Percentiles rank a stretch among this genome's conserved stretches.
phyloP scores from a whole-genome alignment of 768 basidiomycete genomes.

The Boletus sp. region DNA sequence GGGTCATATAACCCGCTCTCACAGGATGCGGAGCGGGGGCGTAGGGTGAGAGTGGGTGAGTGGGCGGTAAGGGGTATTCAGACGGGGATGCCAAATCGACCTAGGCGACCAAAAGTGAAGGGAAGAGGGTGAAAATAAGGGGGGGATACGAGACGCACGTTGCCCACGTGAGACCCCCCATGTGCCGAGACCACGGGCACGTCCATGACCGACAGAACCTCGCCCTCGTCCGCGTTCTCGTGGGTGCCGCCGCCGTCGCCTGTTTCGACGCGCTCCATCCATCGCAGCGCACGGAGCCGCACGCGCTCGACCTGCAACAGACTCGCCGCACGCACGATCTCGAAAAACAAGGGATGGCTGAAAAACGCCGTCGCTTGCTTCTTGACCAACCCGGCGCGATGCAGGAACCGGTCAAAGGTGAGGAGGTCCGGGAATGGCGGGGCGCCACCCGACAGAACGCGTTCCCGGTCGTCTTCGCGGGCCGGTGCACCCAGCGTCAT shows the following conservation, averaged over 20 bases:
- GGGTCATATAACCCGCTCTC: constrained; percentile 4
- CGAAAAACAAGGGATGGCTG: constrained; percentile 46
- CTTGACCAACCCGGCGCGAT: constrained; percentile 39
- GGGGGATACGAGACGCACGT: constrained; percentile 5
- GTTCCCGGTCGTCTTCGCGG: not conserved
- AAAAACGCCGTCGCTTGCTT: constrained; percentile 34
- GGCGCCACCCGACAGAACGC: constrained; percentile 10
- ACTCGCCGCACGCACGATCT: constrained; percentile 28
- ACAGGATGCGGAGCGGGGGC: constrained; percentile 13
- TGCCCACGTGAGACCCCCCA: constrained; percentile 30
- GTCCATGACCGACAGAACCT: constrained; percentile 4
- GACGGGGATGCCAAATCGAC: constrained; percentile 34
- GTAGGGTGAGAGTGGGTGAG: constrained; percentile 21
- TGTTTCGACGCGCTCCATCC: constrained; percentile 16
- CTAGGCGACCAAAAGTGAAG: constrained; percentile 17
- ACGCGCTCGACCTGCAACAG: constrained; percentile 5
- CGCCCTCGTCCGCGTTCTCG: not conserved
- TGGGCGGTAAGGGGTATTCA: constrained; percentile 33
- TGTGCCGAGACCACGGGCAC: constrained; percentile 12
- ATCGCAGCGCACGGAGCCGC: constrained; percentile 17
- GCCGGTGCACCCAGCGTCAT: constrained; percentile 37
- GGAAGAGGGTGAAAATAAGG: not conserved
- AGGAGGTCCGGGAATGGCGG: constrained; percentile 43
- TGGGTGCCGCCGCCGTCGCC: not conserved
- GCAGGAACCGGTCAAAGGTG: constrained; percentile 44